phyloP scores from a whole-genome alignment of 768 basidiomycete species.

The Serendipita sp. region DNA sequence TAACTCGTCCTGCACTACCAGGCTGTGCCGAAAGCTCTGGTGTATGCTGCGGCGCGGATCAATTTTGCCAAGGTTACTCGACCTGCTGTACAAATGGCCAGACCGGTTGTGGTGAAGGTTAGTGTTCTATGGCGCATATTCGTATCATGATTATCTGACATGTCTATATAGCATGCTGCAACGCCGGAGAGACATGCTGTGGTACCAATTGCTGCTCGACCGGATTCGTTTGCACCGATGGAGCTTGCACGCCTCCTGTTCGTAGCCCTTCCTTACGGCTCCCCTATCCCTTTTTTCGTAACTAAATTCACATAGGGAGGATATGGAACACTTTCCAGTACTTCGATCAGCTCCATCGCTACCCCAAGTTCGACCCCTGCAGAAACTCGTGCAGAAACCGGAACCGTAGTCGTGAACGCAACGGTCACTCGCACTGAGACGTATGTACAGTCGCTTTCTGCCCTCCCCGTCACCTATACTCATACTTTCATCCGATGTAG shows the following conservation, averaged over 20 bases:
- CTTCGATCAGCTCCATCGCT: not conserved
- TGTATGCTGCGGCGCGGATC: not conserved
- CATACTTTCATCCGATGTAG: too few relatives aligned
- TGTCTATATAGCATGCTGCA: not conserved
- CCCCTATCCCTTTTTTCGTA: not conserved
- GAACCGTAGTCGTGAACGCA: not conserved
- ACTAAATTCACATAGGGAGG: not conserved
- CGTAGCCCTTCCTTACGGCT: not conserved
- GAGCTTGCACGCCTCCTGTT: not conserved
- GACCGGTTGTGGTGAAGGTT: not conserved
- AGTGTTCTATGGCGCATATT: not conserved
- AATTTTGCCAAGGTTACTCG: not conserved
- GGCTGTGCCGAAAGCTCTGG: not conserved
- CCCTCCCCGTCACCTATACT: not conserved
- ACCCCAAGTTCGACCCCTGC: not conserved
- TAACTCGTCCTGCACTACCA: too few relatives aligned
- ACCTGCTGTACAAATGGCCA: not conserved
- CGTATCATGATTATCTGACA: not conserved
- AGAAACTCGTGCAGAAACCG: not conserved
- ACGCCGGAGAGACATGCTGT: not conserved
- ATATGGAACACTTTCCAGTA: not conserved
- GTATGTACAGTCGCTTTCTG: not conserved
- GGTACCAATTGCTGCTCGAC: not conserved
- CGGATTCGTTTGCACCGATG: not conserved
- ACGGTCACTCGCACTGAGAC: not conserved